These are phyloP conservation scores for Sporothrix schenckii DNA, from an alignment of 2,329 filamentous ascomycete genomes.

Conservation along the genomic window DNA sequence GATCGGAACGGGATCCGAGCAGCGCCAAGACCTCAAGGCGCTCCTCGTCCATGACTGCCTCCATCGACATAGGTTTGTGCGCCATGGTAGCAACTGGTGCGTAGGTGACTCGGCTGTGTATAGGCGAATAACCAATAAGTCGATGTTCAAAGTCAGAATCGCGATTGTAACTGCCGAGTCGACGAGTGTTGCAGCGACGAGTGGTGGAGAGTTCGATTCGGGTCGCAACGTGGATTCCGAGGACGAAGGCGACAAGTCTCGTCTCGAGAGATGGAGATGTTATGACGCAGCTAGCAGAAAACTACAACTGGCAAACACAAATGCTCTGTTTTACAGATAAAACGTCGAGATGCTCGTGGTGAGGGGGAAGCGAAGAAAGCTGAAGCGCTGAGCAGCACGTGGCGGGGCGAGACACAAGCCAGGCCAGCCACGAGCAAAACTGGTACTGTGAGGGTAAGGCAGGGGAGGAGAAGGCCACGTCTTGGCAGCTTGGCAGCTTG, in stretches of 20 bases:
- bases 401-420: constrained; percentile 28
- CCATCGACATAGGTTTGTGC: constrained; percentile 68
- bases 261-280: neutral
- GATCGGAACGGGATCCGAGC: constrained; percentile 55
- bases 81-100: constrained; percentile 40
- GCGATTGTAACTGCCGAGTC: neutral
- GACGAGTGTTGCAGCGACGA: neutral
- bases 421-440: constrained; percentile 24
- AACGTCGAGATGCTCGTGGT: neutral
- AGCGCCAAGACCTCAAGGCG: constrained; percentile 71
- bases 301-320: neutral
- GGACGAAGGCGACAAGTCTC: neutral
- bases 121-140: neutral
- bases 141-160: neutral
- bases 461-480: constrained; percentile 30
- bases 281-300: neutral
- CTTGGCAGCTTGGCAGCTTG: constrained; percentile 34
- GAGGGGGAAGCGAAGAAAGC: constrained; percentile 8
- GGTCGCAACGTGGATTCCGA: neutral
- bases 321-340: neutral
- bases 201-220: neutral
- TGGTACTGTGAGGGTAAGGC: constrained; percentile 25
- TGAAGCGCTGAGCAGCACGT: constrained; percentile 30
- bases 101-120: neutral
- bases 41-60: constrained; percentile 77